These are phyloP conservation scores for Juglanconis oblonga DNA, from an alignment of 2,329 filamentous ascomycete species.

Conservation along the genomic window DNA sequence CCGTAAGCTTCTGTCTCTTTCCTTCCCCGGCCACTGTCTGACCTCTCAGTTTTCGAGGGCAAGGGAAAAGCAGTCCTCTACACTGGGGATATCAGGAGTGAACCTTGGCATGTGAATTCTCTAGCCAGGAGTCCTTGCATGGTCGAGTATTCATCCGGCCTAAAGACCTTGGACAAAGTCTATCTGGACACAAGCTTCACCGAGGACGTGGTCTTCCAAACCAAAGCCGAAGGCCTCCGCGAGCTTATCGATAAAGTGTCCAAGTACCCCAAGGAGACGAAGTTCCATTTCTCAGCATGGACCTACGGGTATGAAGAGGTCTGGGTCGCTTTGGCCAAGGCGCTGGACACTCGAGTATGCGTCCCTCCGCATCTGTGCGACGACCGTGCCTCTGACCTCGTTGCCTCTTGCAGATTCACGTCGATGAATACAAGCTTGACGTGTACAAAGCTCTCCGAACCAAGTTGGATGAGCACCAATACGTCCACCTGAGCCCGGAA, in stretches of 20 bases:
- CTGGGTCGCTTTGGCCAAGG: constrained; percentile 75
- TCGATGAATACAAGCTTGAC: constrained; percentile 75
- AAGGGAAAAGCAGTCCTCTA: constrained; percentile 73
- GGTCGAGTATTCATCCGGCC: constrained; percentile 67
- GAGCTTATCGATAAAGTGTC: constrained; percentile 70
- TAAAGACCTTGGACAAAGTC: constrained; percentile 71
- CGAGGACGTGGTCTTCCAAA: constrained; percentile 45
- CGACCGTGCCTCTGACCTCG: background rate
- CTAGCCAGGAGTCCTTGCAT: constrained; percentile 69
- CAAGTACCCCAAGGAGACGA: constrained; percentile 67
- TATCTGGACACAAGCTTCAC: constrained; percentile 86
- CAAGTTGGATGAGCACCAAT: constrained; percentile 37
- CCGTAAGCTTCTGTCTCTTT: constrained; percentile 36
- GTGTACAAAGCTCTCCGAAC: constrained; percentile 66
- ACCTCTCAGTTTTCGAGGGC: constrained; percentile 65
- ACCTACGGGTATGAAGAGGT: constrained; percentile 85
- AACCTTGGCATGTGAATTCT: constrained; percentile 80
- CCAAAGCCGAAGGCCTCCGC: constrained; percentile 70
- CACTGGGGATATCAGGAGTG: constrained; percentile 83
- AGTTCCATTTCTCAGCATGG: constrained; percentile 86
- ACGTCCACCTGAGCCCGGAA: constrained; percentile 50
- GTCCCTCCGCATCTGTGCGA: background rate
- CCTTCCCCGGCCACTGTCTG: background rate
- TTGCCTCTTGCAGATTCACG: constrained; percentile 57
- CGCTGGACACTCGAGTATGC: constrained; percentile 60